These are phyloP conservation scores for Auricularia auricula-judae DNA, from an alignment of 768 basidiomycete genomes.

Conservation along the genomic window DNA sequence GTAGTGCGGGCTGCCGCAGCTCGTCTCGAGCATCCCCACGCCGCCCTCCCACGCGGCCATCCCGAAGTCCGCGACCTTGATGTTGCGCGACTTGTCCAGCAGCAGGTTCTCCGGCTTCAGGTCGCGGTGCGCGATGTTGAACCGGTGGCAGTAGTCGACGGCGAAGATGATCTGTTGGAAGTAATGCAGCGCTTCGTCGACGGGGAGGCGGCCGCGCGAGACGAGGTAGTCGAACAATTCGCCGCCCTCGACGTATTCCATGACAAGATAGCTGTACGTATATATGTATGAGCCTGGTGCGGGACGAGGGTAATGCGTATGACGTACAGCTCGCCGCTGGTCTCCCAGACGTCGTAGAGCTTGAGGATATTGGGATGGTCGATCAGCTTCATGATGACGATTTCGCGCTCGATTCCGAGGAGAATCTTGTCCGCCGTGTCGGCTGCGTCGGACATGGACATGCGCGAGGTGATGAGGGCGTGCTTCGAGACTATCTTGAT, in stretches of 20 bases:
- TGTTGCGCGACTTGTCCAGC: constrained; percentile 69
- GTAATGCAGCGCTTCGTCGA: constrained; percentile 76
- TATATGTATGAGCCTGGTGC: too few species aligned
- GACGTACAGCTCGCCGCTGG: constrained; percentile 63
- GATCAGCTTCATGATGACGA: constrained; percentile 99
- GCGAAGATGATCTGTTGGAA: constrained; percentile 95
- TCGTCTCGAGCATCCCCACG: constrained; percentile 77
- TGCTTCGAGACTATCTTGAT: constrained; percentile 90
- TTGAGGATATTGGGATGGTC: constrained; percentile 95
- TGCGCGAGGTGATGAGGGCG: constrained; percentile 61
- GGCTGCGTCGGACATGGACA: constrained; percentile 51
- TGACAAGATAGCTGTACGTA: constrained; percentile 53
- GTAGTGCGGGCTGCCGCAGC: constrained; percentile 94
- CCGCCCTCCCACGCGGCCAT: constrained; percentile 95
- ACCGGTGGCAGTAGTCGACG: constrained; percentile 92
- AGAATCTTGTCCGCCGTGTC: constrained; percentile 72
- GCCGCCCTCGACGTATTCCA: constrained; percentile 93
- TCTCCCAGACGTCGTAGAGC: constrained; percentile 93
- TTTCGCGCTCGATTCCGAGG: constrained; percentile 85
- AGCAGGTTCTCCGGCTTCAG: constrained; percentile 97
- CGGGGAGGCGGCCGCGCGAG: constrained; percentile 69
- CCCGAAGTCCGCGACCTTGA: constrained; percentile 98
- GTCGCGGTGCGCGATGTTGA: constrained; percentile 96
- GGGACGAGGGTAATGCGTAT: background rate
- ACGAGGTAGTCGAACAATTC: constrained; percentile 96